phyloP scores from a whole-genome alignment of 73 alveolate genomes.

The Paramecium biaurelia region DNA sequence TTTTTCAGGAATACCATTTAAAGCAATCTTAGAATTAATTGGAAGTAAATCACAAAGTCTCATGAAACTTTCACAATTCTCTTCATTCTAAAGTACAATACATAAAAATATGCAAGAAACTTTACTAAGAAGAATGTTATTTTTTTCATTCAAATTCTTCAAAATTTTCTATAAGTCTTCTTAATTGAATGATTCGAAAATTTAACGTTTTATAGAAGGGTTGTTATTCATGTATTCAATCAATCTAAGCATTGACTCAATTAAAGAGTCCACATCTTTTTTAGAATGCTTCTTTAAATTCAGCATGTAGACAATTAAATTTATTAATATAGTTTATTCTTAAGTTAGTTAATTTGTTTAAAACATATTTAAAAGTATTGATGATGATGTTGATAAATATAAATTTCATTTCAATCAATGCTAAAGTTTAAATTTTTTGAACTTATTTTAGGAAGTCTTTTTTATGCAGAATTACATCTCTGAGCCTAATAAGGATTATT shows the following conservation, averaged over 20 bases:
- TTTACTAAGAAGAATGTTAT: not conserved
- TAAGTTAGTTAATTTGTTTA: not conserved
- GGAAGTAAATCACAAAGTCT: constrained; percentile 11
- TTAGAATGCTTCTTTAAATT: constrained; percentile 22
- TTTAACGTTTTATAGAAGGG: not conserved
- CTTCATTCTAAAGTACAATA: not conserved
- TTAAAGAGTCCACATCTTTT: constrained; percentile 29
- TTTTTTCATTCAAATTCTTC: constrained; percentile 32
- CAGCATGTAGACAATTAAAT: not conserved
- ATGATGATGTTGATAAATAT: not conserved
- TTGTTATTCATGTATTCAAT: constrained; percentile 32
- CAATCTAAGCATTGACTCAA: constrained; percentile 41
- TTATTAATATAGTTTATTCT: not conserved
- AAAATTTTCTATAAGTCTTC: constrained; percentile 16
- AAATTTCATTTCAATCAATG: not conserved
- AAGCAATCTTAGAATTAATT: not conserved
- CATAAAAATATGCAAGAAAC: constrained; percentile 42
- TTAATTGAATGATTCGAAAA: constrained; percentile 38
- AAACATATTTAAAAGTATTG: not conserved
- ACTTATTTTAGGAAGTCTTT: not conserved
- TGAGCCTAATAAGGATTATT: not conserved
- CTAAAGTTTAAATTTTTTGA: constrained; percentile 1
- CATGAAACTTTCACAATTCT: constrained; percentile 25
- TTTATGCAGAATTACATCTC: not conserved
- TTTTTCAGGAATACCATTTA: constrained; percentile 40